Evolutionary conservation across 352 stramenopile genomes (phyloP), one percentile per base, ranked within the genome.

Genomic region (Globisporangium spiculum): DNA sequence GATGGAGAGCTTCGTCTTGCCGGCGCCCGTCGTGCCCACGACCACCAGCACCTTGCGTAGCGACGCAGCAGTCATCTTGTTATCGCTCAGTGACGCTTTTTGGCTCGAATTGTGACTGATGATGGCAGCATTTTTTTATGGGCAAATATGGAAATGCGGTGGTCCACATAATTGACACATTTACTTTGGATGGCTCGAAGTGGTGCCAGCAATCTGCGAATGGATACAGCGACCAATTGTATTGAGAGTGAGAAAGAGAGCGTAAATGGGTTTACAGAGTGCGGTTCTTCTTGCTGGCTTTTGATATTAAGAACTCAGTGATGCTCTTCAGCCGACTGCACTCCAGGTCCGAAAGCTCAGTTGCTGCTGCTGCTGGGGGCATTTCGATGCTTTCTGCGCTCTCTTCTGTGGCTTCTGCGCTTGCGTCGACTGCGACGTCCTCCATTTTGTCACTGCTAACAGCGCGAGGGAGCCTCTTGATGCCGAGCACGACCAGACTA

Each of bases 1-100:
- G 60, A 98, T 88, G 5, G 90, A 94, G 38, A 98, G 85, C 80
- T 97, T 97, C 9, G 92, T 97, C 79, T 98, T 98, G 64, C 92
- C 92, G 9, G 90, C 89, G 54, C 92, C 92, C 27, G 92, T 98
- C n/a, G 92, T 95, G 64, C 92, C 92, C 41, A 98, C 81, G 34
- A 98, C 81, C 68, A 97, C 89, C 44, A 97, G 64, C 67, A 97
- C 81, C 69, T 92, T 94, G 55, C 83, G 89, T 73, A 93, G 65
- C 54, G 41, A 48, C 41, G 41, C 41, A 48, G 41, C 41, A 48
- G 71, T 64, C 72, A 79, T 79, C 3, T 62, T 48, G 38, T 36
- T 63, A 32, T n/a, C 27, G 27, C 27, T 32, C 27, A 46, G 10
- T 48, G 41, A 18, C 41, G 41, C 41, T 48, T 48, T 48, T 48